A percentile compares a stretch with the other conserved stretches of the same genome.
phyloP scores from a whole-genome alignment of 2,329 filamentous ascomycete species.

The Lasiodiplodia citricola region DNA sequence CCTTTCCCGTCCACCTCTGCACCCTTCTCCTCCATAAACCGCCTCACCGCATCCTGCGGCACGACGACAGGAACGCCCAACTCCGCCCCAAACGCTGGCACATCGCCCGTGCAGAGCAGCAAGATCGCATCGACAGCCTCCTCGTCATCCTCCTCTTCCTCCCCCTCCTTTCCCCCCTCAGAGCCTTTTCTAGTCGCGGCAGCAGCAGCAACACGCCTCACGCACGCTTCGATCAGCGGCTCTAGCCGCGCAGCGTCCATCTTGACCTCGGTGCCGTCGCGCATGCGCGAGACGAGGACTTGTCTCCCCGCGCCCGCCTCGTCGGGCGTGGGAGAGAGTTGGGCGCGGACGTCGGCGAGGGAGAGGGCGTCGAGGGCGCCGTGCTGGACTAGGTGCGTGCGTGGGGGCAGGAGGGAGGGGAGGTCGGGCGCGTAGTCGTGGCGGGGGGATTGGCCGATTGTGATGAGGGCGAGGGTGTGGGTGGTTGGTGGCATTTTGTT shows the following conservation, averaged over 20 bases:
- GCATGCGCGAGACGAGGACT: conserved; percentile 13
- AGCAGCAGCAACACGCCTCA: neutral
- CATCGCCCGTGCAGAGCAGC: conserved; percentile 3
- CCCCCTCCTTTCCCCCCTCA: no score
- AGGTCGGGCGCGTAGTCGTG: conserved; percentile 19
- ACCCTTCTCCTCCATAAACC: neutral
- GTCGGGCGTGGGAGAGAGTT: neutral
- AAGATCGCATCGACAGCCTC: neutral
- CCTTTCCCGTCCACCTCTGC: neutral
- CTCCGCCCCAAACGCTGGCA: neutral
- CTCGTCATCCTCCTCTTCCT: neutral
- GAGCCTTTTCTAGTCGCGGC: no score
- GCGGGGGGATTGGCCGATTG: conserved; percentile 20
- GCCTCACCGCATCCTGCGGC: conserved; percentile 2
- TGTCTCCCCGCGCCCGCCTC: neutral
- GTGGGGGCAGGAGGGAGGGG: neutral
- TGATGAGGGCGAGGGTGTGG: conserved; percentile 13
- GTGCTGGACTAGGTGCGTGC: conserved; percentile 1
- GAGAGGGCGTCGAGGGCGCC: conserved; percentile 15
- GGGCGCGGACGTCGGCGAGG: conserved; percentile 1
- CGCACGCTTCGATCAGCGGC: neutral
- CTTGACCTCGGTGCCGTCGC: neutral
- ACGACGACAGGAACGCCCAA: neutral
- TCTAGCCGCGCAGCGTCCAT: neutral
- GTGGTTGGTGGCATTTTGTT: neutral